These are phyloP conservation scores for Apiotrichum veenhuisii DNA, from an alignment of 1,284 basidiomycete species.

Conservation along the genomic window DNA sequence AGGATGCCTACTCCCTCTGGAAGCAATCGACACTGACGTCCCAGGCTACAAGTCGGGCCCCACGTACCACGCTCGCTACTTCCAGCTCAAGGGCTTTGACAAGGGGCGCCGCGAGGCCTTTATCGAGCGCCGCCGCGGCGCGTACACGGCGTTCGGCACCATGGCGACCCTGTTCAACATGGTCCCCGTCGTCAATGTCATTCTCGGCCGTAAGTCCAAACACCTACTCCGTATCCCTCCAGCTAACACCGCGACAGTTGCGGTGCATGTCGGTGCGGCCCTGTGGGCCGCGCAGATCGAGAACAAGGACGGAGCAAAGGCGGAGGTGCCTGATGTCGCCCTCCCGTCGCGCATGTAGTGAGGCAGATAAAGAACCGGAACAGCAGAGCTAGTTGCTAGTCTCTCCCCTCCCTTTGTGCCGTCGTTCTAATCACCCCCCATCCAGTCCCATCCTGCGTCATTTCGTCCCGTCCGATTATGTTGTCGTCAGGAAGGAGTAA, in stretches of 20 bases:
- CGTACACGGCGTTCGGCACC: conserved; percentile 59
- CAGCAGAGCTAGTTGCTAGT: too few species aligned
- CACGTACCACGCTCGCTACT: conserved; percentile 63
- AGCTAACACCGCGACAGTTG: conserved; percentile 27
- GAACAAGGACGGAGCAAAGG: background rate
- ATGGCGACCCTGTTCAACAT: conserved; percentile 60
- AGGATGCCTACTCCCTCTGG: background rate
- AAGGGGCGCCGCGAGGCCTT: conserved; percentile 45
- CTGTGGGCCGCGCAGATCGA: conserved; percentile 62
- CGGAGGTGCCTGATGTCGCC: conserved; percentile 2
- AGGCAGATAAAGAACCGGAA: background rate
- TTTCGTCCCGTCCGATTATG: background rate
- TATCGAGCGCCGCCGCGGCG: conserved; percentile 52
- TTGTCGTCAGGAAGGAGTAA: background rate
- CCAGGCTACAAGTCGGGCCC: conserved; percentile 56
- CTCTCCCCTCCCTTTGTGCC: background rate
- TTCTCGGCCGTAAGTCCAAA: conserved; percentile 51
- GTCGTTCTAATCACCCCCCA: background rate
- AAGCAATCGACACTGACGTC: background rate
- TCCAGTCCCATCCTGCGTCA: background rate
- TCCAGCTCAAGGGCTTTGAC: conserved; percentile 60
- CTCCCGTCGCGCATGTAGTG: conserved; percentile 1
- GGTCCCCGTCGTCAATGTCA: conserved; percentile 59
- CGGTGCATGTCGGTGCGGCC: conserved; percentile 60
- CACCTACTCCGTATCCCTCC: too few species aligned